Evolutionary conservation across 768 basidiomycete genomes (phyloP).

Genomic region (Pulveroboletus frians): DNA sequence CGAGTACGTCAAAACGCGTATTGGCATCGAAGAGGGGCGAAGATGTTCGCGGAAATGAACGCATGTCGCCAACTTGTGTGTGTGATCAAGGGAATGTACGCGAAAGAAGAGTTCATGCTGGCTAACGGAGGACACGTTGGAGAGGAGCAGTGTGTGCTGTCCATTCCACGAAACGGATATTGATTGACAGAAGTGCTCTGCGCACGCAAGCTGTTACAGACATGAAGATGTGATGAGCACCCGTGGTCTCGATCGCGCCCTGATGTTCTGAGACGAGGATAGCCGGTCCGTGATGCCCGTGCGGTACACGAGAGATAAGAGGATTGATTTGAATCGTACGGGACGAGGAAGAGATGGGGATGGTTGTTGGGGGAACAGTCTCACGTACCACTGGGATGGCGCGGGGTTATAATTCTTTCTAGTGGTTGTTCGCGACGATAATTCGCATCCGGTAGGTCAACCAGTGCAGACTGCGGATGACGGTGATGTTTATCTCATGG

Average conservation of each 20-base stretch:
- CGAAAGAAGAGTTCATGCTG: conserved; percentile 6
- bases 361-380: too few species aligned
- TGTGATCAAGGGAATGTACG: conserved; percentile 14
- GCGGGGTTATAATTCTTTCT: too few species aligned
- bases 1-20: conserved; percentile 17
- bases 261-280: neutral
- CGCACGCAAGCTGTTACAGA: neutral
- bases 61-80: conserved; percentile 3
- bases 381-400: too few species aligned
- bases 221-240: neutral
- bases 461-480: too few species aligned
- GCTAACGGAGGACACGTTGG: conserved; percentile 1
- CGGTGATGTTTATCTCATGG: too few species aligned
- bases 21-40: neutral
- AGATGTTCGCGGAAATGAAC: conserved; percentile 22
- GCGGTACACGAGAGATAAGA: neutral
- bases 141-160: neutral
- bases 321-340: neutral
- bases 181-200: neutral
- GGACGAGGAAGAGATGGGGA: neutral
- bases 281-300: conserved; percentile 5
- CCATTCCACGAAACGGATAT: conserved; percentile 3
- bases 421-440: too few species aligned
- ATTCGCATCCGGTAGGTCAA: too few species aligned
- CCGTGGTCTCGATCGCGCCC: conserved; percentile 1